Percentiles rank a stretch among this genome's conserved stretches.
phyloP scores from a whole-genome alignment of 2,329 filamentous ascomycete species.

The Ophiostoma angusticollis region DNA sequence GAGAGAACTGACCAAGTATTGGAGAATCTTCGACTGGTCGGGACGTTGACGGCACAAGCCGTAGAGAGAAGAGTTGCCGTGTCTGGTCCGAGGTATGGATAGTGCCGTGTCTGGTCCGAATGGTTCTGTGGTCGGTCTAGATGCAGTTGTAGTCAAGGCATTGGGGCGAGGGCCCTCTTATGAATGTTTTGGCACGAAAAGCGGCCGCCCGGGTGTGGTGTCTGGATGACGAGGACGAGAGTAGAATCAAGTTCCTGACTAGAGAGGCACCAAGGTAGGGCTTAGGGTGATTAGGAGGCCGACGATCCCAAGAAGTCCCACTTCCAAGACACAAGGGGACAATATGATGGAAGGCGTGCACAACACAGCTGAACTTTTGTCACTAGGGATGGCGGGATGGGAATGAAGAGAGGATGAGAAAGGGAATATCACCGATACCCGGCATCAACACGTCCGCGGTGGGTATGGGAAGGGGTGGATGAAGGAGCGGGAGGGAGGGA shows the following conservation, averaged over 20 bases:
- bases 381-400: conserved; percentile 6
- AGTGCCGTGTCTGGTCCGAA: too few relatives aligned
- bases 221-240: background rate
- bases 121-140: too few relatives aligned
- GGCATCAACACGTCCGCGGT: background rate
- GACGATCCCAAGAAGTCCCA: conserved; percentile 3
- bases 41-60: too few relatives aligned
- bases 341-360: conserved; percentile 1
- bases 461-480: too few relatives aligned
- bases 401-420: background rate
- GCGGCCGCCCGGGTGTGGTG: too few relatives aligned
- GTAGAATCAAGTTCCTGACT: background rate
- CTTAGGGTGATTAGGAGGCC: conserved; percentile 3
- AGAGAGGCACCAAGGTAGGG: conserved; percentile 6
- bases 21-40: too few relatives aligned
- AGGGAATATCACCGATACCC: background rate
- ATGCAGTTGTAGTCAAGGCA: background rate
- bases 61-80: too few relatives aligned
- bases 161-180: too few relatives aligned
- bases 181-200: background rate
- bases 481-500: background rate
- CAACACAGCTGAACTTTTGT: conserved; percentile 10
- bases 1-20: background rate
- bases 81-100: too few relatives aligned
- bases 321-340: conserved; percentile 1